Conservation (phyloP, 2,329 filamentous ascomycete genomes). For the Colletotrichum salicis region DNA sequence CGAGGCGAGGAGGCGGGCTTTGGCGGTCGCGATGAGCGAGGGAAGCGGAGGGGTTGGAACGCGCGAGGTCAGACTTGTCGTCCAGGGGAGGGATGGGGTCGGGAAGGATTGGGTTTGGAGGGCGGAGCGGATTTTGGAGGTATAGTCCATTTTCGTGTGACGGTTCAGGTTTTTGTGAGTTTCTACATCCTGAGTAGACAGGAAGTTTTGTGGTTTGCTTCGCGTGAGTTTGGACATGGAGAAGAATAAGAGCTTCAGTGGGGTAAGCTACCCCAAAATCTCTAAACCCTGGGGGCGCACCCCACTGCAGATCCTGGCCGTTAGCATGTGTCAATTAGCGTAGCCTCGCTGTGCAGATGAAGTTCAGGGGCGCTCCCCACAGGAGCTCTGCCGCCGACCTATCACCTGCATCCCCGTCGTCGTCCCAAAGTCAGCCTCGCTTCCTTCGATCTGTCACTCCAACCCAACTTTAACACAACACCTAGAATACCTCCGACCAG, state of each 20-base stretch:
- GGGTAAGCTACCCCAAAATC: conserved; percentile 26
- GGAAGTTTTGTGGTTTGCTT: not conserved
- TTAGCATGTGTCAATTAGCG: conserved; percentile 24
- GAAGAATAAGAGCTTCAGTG: conserved; percentile 25
- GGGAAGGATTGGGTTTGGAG: conserved; percentile 66
- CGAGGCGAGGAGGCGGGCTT: conserved; percentile 80
- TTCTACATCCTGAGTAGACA: not conserved
- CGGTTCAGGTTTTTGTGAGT: not conserved
- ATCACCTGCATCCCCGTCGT: conserved; percentile 24
- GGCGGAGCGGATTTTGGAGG: conserved; percentile 61
- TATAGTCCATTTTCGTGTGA: conserved; percentile 43
- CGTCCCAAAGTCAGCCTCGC: conserved; percentile 8
- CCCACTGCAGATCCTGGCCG: conserved; percentile 28
- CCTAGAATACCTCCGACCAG: not conserved
- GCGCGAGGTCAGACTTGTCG: conserved; percentile 69
- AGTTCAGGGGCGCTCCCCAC: conserved; percentile 28
- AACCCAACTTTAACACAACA: not conserved
- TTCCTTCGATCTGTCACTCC: conserved; percentile 11
- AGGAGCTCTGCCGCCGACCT: conserved; percentile 27
- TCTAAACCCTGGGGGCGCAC: not conserved
- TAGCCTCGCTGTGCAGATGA: conserved; percentile 24
- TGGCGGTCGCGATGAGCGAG: conserved; percentile 80
- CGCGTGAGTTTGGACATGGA: not conserved
- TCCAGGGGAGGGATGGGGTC: conserved; percentile 65
- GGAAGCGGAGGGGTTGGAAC: conserved; percentile 70